A percentile compares a stretch with the other conserved stretches of the same genome.
Evolutionary conservation across 306 rosid species (phyloP).

Genomic region (Oxytropis ochrocephala): DNA sequence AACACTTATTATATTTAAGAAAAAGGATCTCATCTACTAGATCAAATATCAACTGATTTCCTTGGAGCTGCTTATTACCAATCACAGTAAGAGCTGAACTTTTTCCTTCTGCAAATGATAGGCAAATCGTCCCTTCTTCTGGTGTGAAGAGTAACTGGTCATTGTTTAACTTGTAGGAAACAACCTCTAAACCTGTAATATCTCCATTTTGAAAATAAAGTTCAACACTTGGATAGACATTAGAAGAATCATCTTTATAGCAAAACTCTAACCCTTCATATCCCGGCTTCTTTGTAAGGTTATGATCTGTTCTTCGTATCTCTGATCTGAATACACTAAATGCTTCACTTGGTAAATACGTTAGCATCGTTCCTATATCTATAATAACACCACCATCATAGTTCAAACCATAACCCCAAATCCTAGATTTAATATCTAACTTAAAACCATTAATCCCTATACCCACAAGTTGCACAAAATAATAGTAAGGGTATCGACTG

Average conservation of each 20-base stretch:
- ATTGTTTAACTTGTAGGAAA: constrained; percentile 4
- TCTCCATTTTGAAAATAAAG: constrained; percentile 29
- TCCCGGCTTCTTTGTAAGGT: neutral
- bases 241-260: constrained; percentile 11
- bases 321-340: constrained; percentile 19
- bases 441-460: constrained; percentile 30
- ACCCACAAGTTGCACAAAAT: constrained; percentile 36
- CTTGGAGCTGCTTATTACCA: constrained; percentile 28
- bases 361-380: constrained; percentile 10
- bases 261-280: constrained; percentile 30
- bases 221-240: constrained; percentile 28
- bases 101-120: constrained; percentile 20
- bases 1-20: constrained; percentile 18
- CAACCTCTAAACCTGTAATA: constrained; percentile 4
- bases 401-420: constrained; percentile 45
- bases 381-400: constrained; percentile 35
- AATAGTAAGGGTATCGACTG: constrained; percentile 25
- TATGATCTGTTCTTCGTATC: neutral
- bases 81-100: constrained; percentile 25
- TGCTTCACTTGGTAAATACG: constrained; percentile 28
- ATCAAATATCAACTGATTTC: constrained; percentile 18
- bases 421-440: constrained; percentile 30
- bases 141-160: neutral
- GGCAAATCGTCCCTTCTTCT: constrained; percentile 15
- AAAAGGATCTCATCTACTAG: constrained; percentile 17